Percentiles rank a stretch among this genome's conserved stretches.
Conservation (phyloP, 805 yeast species). For the Candida awuae region DNA sequence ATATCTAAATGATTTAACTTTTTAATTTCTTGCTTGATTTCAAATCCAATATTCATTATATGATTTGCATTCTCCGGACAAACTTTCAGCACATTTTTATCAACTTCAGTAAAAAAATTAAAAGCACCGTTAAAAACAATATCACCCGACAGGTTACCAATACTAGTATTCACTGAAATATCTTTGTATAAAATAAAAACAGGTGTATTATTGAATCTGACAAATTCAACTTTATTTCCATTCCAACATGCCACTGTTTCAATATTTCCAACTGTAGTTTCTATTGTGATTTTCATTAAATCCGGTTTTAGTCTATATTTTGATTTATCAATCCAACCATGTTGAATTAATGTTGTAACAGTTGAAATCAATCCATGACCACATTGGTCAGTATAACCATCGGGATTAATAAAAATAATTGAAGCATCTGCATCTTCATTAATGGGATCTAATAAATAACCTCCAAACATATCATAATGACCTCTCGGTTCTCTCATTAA, state of each 20-base stretch:
- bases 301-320: conserved; percentile 18
- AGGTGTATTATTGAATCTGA: conserved; percentile 20
- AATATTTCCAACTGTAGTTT: conserved; percentile 23
- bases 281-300: conserved; percentile 16
- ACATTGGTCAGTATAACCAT: conserved; percentile 26
- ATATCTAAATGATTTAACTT: conserved; percentile 10
- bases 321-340: conserved; percentile 16
- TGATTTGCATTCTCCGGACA: conserved; percentile 16
- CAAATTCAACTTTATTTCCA: conserved; percentile 20
- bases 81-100: conserved; percentile 11
- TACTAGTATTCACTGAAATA: conserved; percentile 12
- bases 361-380: conserved; percentile 25
- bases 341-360: conserved; percentile 16
- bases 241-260: conserved; percentile 20
- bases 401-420: conserved; percentile 21
- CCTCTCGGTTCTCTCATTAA: conserved; percentile 25
- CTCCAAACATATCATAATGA: conserved; percentile 26
- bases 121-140: conserved; percentile 25
- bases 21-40: conserved; percentile 15
- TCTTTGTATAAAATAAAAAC: conserved; percentile 16
- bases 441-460: conserved; percentile 17
- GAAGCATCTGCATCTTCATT: conserved; percentile 21
- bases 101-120: conserved; percentile 18
- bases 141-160: conserved; percentile 20
- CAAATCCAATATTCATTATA: conserved; percentile 16